phyloP scores from a whole-genome alignment of 2,329 filamentous ascomycete species.

The Coniochaeta pulveracea region DNA sequence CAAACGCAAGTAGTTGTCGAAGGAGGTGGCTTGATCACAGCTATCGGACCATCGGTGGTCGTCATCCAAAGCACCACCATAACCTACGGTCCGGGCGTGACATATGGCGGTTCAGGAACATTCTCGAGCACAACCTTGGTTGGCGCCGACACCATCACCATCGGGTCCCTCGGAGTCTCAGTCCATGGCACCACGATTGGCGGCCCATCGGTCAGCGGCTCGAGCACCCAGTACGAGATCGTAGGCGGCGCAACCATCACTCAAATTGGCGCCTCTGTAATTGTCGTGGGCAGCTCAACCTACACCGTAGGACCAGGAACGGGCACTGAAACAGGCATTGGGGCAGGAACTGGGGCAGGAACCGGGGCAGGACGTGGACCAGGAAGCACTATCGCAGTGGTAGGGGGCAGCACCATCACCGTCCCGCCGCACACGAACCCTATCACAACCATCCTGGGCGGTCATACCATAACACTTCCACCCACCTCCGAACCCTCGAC shows the following conservation, averaged over 20 bases:
- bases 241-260: constrained; percentile 42
- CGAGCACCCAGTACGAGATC: constrained; percentile 30
- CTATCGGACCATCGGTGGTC: constrained; percentile 31
- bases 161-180: constrained; percentile 33
- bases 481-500: too few species aligned
- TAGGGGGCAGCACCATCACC: too few species aligned
- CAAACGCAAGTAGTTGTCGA: constrained; percentile 32
- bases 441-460: too few species aligned
- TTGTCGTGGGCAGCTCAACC: constrained; percentile 36
- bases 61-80: constrained; percentile 27
- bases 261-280: constrained; percentile 32
- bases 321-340: too few species aligned
- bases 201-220: constrained; percentile 22
- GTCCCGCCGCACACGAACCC: too few species aligned
- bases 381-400: too few species aligned
- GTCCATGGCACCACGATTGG: constrained; percentile 30
- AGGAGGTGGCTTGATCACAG: constrained; percentile 31
- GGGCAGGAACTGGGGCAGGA: too few species aligned
- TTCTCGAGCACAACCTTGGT: constrained; percentile 25
- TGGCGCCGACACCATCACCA: constrained; percentile 36
- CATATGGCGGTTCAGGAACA: too few species aligned
- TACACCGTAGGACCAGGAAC: constrained; percentile 37
- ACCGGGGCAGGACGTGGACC: too few species aligned
- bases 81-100: constrained; percentile 30
- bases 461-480: too few species aligned